Evolutionary conservation across 495 filamentous ascomycete genomes (phyloP), one percentile per base, ranked within the genome.

Genomic region (Xylaria palmicola): DNA sequence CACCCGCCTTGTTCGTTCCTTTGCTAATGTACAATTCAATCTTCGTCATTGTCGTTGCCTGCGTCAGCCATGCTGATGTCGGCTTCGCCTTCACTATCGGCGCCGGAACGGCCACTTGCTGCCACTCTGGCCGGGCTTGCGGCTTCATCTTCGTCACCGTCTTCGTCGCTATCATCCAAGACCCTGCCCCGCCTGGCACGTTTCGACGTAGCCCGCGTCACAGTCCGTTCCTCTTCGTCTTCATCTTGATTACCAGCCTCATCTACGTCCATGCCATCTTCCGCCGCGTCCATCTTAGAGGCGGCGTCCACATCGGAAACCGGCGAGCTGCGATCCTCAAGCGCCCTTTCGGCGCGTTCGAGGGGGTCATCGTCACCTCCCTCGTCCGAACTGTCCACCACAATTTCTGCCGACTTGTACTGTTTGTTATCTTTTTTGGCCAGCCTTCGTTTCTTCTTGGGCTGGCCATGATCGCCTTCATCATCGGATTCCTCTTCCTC

Each of bases 361-460:
- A 77, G 72, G 10, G 70, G 80, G 47, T 77, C 68, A 40, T 54
- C 59, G 19, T 54, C 59, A 13, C 59, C 59, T 7, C 67, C 72
- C 2, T 80, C 75, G 9, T 72, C 76, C 13, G 41, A 88, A 56
- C 86, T 89, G 53, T 92, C 89, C 36, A 90, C 87, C 27, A 96
- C 86, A 58, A 89, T 82, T 72, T 95, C 91, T 37, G 78, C 86
- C 55, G 86, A 89, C 81, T 95, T 96, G 74, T 83, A 94, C 67
- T 93, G 92, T 44, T 62, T 72, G 17, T 63, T 64, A 32, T 79
- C 74, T 60, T 81, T 81, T 64, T 83, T 81, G 65, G 82, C 83
- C 36, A 86, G 80, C 63, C 83, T 82, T 65, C 85, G 72, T 73
- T 80, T 85, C 79, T 88, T 89, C 74, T 82, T 81, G 3, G 81